Evolutionary conservation across 1,284 basidiomycete species (phyloP), one percentile per base, ranked within the genome.

Genomic region (Pseudozyma tsukubaensis): DNA sequence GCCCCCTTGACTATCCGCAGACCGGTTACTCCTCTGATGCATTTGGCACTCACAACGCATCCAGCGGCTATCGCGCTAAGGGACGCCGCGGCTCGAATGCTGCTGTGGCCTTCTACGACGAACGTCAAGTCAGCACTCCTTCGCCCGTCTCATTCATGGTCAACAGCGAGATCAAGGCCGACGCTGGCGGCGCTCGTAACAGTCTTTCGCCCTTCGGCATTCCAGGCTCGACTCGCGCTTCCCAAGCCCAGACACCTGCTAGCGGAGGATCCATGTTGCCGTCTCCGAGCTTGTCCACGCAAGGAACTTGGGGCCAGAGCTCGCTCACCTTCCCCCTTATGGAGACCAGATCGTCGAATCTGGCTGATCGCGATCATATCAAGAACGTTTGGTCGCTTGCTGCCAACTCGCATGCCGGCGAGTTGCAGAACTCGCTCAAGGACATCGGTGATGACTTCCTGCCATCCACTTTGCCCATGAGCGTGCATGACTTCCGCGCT

Each of bases 81-180:
- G 61, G 60, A 6, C 75, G 75, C 10, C 64, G 69, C 4, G 66
- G 65, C 47, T 71, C 71, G 18, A 70, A 70, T 32, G 56, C 67
- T 16, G 75, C 68, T 13, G 77, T 79, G 9, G 79, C 72, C 6
- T 80, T 80, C 54, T 65, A 60, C 40, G 61, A 64, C 12, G 72
- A 72, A 11, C 60, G 70, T 4, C 52, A 66, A 35, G 58, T 72
- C 48, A 69, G 52, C 50, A 76, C 72, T 18, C 67, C 75, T 21
- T 79, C 78, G 48, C 79, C 79, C 13, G 79, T 79, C 32, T 79
- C 67, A 16, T 81, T 81, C 68, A 78, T 80, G 76, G 79, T 81
- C 60, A 67, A 59, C 63, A 81, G 79, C 69, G 79, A 81, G 69
- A 61, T 81, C 58, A 72, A 79, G 21, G 52, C 35, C 12, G 59